Evolutionary conservation across 495 filamentous ascomycete species (phyloP).

Genomic region (Immersiella caudata): DNA sequence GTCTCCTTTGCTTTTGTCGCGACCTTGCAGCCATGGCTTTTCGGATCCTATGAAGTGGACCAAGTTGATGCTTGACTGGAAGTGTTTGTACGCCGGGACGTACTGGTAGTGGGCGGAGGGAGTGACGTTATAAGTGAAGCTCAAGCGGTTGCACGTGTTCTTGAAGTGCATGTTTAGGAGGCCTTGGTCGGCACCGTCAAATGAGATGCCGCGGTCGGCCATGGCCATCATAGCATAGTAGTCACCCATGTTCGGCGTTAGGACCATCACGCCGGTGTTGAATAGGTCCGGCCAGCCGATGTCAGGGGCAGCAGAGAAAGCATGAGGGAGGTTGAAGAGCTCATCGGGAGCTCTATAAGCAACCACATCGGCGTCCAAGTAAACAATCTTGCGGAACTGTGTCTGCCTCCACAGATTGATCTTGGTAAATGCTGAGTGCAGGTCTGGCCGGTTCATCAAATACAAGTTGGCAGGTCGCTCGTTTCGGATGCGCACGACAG

Average conservation of each 20-base stretch:
- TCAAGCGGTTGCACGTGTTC: conserved; percentile 78
- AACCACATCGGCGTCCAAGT: conserved; percentile 89
- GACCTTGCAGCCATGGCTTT: conserved; percentile 84
- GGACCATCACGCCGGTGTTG: conserved; percentile 93
- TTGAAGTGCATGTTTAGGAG: conserved; percentile 93
- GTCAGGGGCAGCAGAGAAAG: conserved; percentile 91
- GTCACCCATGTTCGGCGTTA: conserved; percentile 83
- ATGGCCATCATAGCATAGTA: conserved; percentile 82
- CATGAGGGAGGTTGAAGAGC: conserved; percentile 73
- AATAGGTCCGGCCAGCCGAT: conserved; percentile 98
- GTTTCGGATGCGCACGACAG: conserved; percentile 77
- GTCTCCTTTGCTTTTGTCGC: conserved; percentile 55
- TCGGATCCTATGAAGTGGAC: conserved; percentile 91
- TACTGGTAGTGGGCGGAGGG: conserved; percentile 94
- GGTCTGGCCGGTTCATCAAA: conserved; percentile 88
- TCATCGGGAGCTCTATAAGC: conserved; percentile 88
- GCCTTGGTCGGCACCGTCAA: conserved; percentile 97
- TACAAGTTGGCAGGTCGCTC: conserved; percentile 77
- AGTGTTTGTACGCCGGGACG: conserved; percentile 90
- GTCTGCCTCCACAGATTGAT: conserved; percentile 91
- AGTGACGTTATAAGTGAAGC: conserved; percentile 96
- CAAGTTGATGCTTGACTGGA: conserved; percentile 80
- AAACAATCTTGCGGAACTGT: conserved; percentile 88
- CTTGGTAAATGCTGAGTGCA: conserved; percentile 93
- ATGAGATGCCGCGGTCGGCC: conserved; percentile 84